A percentile compares a stretch with the other conserved stretches of the same genome.
Conservation (phyloP, 2,329 filamentous ascomycete genomes). For the Paracorniculantispora psalliotae region DNA sequence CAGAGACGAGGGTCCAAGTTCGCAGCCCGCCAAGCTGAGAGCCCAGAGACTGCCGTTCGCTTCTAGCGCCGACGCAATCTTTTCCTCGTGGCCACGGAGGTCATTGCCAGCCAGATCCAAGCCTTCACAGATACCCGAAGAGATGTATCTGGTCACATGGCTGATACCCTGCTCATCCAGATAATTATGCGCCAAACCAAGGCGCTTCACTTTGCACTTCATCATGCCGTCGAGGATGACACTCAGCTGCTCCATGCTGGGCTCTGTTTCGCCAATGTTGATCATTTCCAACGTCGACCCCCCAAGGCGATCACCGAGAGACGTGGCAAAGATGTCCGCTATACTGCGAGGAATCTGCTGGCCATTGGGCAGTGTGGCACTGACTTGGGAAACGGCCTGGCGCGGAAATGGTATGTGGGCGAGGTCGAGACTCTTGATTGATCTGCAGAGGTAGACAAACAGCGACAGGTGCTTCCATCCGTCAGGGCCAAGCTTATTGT, state of each 20-base stretch:
- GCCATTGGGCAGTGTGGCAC: constrained; percentile 28
- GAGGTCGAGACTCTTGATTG: constrained; percentile 79
- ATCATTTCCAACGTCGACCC: constrained; percentile 76
- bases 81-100: constrained; percentile 49
- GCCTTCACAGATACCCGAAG: constrained; percentile 74
- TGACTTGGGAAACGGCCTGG: constrained; percentile 27
- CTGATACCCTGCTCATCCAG: constrained; percentile 69
- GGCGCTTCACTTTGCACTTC: constrained; percentile 68
- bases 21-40: constrained; percentile 80
- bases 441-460: constrained; percentile 85
- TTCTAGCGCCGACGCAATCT: constrained; percentile 47
- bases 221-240: constrained; percentile 78
- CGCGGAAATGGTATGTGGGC: constrained; percentile 76
- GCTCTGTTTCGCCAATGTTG: constrained; percentile 72
- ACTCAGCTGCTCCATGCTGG: constrained; percentile 66
- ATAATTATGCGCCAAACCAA: constrained; percentile 79
- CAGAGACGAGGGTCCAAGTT: constrained; percentile 67
- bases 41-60: constrained; percentile 64
- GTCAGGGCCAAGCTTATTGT: constrained; percentile 81
- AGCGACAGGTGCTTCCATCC: constrained; percentile 90
- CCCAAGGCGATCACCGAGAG: constrained; percentile 70
- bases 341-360: constrained; percentile 29
- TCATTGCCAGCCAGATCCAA: constrained; percentile 88
- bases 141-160: constrained; percentile 72
- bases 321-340: constrained; percentile 65